Conservation (phyloP, 306 rosid species). For the Acacia acuminata region DNA sequence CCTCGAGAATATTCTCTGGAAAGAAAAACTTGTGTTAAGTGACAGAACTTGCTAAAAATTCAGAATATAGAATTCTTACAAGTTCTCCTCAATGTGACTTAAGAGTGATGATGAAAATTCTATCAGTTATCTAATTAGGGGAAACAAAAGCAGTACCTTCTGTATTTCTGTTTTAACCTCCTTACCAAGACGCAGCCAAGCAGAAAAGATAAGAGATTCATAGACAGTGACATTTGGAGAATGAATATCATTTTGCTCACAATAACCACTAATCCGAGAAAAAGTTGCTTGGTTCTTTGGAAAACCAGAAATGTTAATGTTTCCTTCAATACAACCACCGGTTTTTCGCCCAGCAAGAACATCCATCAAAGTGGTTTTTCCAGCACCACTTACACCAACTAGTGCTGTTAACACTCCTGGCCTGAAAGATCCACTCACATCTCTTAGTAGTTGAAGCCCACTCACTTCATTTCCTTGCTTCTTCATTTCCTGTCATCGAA, state of each 20-base stretch:
- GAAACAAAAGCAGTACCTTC: slow-evolving; percentile 34
- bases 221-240: slow-evolving; percentile 50
- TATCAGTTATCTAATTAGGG: neutral
- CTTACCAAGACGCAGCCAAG: slow-evolving; percentile 53
- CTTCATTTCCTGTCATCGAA: slow-evolving; percentile 52
- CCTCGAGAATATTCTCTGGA: neutral
- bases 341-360: slow-evolving; percentile 64
- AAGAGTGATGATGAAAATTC: neutral
- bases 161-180: slow-evolving; percentile 41
- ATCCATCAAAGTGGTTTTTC: slow-evolving; percentile 68
- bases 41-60: neutral
- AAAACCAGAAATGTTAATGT: slow-evolving; percentile 52
- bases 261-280: slow-evolving; percentile 54
- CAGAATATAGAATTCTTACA: neutral
- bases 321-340: slow-evolving; percentile 56
- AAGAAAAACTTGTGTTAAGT: neutral
- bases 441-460: slow-evolving; percentile 43
- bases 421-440: slow-evolving; percentile 53
- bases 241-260: slow-evolving; percentile 60
- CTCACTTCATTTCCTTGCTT: slow-evolving; percentile 36
- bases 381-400: slow-evolving; percentile 62
- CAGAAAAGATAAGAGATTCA: slow-evolving; percentile 53
- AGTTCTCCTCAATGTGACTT: neutral
- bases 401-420: slow-evolving; percentile 60
- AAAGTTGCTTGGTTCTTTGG: slow-evolving; percentile 60